Percentiles rank a stretch among this genome's conserved stretches.
Evolutionary conservation across 371 early-diverging fungal genomes (phyloP).

Genomic region (Mortierella sp.): DNA sequence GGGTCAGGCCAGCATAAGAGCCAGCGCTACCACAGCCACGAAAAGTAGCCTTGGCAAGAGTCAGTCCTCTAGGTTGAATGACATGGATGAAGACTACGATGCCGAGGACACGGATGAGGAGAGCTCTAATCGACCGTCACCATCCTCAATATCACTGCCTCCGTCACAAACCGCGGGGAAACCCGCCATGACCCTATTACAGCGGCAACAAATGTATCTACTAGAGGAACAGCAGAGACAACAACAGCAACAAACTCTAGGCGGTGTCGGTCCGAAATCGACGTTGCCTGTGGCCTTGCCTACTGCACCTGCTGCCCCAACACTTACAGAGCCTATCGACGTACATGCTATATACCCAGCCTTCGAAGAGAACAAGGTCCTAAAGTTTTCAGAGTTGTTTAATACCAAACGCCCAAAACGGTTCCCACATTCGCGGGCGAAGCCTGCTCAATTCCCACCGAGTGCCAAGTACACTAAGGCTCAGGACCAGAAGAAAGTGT

Average conservation of each 20-base stretch:
- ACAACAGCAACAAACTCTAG: constrained; percentile 25
- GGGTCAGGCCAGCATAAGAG: constrained; percentile 21
- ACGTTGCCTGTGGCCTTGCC: not conserved
- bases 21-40: constrained; percentile 27
- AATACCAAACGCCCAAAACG: constrained; percentile 45
- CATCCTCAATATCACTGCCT: not conserved
- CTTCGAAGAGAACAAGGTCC: constrained; percentile 68
- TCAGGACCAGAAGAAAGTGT: constrained; percentile 25
- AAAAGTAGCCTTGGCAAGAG: constrained; percentile 17
- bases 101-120: constrained; percentile 68
- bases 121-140: not conserved
- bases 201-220: constrained; percentile 36
- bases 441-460: constrained; percentile 45
- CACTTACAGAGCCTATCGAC: constrained; percentile 50
- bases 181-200: constrained; percentile 23
- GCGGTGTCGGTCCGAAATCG: constrained; percentile 11
- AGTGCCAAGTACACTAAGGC: constrained; percentile 13
- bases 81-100: constrained; percentile 73
- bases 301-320: constrained; percentile 18
- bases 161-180: not conserved
- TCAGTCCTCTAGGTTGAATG: constrained; percentile 32
- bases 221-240: constrained; percentile 30
- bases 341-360: constrained; percentile 71
- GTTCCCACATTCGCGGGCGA: constrained; percentile 33
- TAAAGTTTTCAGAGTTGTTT: constrained; percentile 79